Conservation (phyloP, 768 basidiomycete species). For the Trametes villosa region DNA sequence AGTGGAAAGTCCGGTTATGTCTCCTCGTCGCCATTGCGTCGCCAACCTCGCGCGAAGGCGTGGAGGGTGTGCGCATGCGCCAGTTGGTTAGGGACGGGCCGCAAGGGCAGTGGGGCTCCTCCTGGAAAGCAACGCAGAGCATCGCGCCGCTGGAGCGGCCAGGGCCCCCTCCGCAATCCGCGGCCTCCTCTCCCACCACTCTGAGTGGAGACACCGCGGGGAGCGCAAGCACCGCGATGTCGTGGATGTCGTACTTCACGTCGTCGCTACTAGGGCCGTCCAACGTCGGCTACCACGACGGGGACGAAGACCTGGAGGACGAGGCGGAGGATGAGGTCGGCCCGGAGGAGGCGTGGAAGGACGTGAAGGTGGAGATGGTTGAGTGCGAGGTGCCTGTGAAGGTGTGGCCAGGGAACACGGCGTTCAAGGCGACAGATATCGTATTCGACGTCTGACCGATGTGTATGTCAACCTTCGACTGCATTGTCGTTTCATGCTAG, state of each 20-base stretch:
- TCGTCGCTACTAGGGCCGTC: conserved; percentile 42
- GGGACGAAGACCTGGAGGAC: conserved; percentile 48
- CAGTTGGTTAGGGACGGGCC: conserved; percentile 60
- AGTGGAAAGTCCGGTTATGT: conserved; percentile 88
- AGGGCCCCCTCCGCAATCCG: conserved; percentile 19
- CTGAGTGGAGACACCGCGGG: conserved; percentile 21
- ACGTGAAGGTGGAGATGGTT: conserved; percentile 80
- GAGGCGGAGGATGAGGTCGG: conserved; percentile 42
- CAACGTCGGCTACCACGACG: conserved; percentile 63
- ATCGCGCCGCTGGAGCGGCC: conserved; percentile 65
- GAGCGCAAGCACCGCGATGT: conserved; percentile 24
- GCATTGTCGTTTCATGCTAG: too few relatives aligned
- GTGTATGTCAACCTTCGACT: background rate
- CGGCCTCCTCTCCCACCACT: conserved; percentile 25
- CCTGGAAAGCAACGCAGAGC: conserved; percentile 61
- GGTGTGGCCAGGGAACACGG: conserved; percentile 90
- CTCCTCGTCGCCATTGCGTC: conserved; percentile 79
- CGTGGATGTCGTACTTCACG: conserved; percentile 51
- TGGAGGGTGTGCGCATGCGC: conserved; percentile 57
- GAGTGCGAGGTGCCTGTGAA: conserved; percentile 92
- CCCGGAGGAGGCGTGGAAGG: conserved; percentile 65
- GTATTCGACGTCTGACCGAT: conserved; percentile 66
- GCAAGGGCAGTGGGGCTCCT: conserved; percentile 71
- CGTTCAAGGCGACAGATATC: conserved; percentile 78
- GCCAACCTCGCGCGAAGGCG: conserved; percentile 47